Base-by-base conservation (phyloP, 2,329 filamentous ascomycete species). In the Phialemonium atrogriseum region DNA sequence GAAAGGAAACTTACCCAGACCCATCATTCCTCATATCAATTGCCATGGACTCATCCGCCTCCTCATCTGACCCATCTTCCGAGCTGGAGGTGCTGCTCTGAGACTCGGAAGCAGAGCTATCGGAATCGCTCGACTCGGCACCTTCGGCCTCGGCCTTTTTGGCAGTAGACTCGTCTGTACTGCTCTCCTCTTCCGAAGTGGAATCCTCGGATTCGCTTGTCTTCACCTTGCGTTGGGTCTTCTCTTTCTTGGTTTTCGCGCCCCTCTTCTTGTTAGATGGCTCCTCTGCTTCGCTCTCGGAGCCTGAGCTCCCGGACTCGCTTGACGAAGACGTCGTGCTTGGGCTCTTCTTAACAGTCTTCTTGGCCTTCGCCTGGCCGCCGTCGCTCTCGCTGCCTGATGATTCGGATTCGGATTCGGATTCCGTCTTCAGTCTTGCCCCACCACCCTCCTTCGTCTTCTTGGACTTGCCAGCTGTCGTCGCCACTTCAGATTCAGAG, bases 41-140 rank as follows among this genome's bases (percentile, higher is more conserved):
- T 12, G 49, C 46, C 38, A 59, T 58, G 2, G 64, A 59, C 41
- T 62, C 52, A 25, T 64, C 58, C 4, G 45, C 49, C 38, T 42
- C 39, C 10, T 46, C 45, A 14, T 49, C 47, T 3, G 42, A 40
- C 10, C 37, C 40, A 13, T 37, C 31, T 6, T 30, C 36, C 3
- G 37, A 36, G n/a, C n/a, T 2, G 20, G 17, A 8, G 26, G 14
- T n/a, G 19, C 16, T 12, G 15, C 30, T 24, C n/a, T n/a, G n/a
- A n/a, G n/a, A n/a, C n/a, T 23, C n/a, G 5, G 30, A 21, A 13
- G n/a, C 7, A 22, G 16, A 14, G 9, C n/a, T n/a, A n/a, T 24
- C 21, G 11, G 28, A 30, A 5, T 11, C n/a, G n/a, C 27, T 21
- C 5, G 27, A 19, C 7, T 28, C 21, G 3, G 8, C 12, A n/a